A percentile compares a stretch with the other conserved stretches of the same genome.
phyloP scores from a whole-genome alignment of 176 grass and related monocot genomes.

The Aegilops sharonensis region DNA sequence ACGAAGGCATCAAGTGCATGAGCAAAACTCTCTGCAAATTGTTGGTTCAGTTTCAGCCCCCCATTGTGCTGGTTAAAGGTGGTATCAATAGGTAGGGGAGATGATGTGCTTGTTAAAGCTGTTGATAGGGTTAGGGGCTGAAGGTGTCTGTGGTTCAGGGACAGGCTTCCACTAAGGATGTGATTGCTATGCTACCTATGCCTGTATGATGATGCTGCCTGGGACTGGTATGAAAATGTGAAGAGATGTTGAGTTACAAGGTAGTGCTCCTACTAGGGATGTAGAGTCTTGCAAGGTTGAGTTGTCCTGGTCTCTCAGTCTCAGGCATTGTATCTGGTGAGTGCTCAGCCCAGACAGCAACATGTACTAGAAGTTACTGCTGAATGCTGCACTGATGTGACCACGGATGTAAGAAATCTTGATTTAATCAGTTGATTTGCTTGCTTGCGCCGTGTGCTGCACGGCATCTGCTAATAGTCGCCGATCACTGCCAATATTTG shows the following conservation, averaged over 20 bases:
- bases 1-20: background rate
- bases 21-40: background rate
- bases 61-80: conserved; percentile 6
- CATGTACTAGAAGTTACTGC: too few species aligned
- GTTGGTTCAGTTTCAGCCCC: background rate
- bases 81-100: background rate
- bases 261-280: background rate
- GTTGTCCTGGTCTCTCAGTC: background rate
- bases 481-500: too few species aligned
- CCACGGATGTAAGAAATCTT: too few species aligned
- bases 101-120: background rate
- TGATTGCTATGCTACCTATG: background rate
- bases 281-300: background rate
- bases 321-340: too few species aligned
- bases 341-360: too few species aligned
- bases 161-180: background rate
- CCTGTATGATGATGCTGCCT: background rate
- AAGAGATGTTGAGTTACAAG: background rate
- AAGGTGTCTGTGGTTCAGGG: background rate
- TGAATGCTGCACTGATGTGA: too few species aligned
- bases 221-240: background rate
- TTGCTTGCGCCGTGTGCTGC: too few species aligned
- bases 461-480: too few species aligned
- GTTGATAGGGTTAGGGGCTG: background rate
- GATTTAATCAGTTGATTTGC: too few species aligned